phyloP scores from a whole-genome alignment of 108 stramenopile genomes.

The Conticribra weissflogii region DNA sequence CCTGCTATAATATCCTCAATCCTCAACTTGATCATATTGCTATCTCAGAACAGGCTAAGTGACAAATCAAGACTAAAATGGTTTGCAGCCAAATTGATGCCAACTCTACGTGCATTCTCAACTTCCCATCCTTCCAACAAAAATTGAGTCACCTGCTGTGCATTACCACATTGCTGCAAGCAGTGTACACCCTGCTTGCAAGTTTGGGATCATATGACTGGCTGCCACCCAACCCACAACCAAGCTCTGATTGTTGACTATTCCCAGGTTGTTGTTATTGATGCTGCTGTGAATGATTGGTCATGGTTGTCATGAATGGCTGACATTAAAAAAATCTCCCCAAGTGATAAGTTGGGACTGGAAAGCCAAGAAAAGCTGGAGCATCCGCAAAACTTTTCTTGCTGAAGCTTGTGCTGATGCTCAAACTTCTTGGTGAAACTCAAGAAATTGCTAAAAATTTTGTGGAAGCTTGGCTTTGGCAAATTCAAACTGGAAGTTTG shows the following conservation, averaged over 20 bases:
- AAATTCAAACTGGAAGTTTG: too few species aligned
- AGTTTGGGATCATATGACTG: slow-evolving; percentile 25
- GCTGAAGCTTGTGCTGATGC: too few species aligned
- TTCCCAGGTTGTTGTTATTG: too few species aligned
- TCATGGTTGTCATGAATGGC: too few species aligned
- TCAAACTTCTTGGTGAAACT: too few species aligned
- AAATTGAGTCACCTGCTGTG: slow-evolving; percentile 26
- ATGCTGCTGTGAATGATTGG: too few species aligned
- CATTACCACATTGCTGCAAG: slow-evolving; percentile 30
- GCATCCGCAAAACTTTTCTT: too few species aligned
- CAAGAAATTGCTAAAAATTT: too few species aligned
- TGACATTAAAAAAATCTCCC: too few species aligned
- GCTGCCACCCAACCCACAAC: not conserved
- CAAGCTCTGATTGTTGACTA: slow-evolving; percentile 2
- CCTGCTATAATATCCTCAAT: slow-evolving; percentile 27
- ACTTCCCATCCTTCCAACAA: slow-evolving; percentile 15
- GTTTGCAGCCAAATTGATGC: slow-evolving; percentile 26
- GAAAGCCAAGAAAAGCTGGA: too few species aligned
- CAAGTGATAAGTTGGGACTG: too few species aligned
- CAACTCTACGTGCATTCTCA: slow-evolving; percentile 8
- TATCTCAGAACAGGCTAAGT: slow-evolving; percentile 19
- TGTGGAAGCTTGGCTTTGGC: too few species aligned
- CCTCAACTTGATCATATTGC: slow-evolving; percentile 26
- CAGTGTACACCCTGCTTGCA: slow-evolving; percentile 33
- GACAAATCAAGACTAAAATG: slow-evolving; percentile 20